Base-by-base conservation (phyloP, 768 basidiomycete genomes). In the Termitomyces heimii region DNA sequence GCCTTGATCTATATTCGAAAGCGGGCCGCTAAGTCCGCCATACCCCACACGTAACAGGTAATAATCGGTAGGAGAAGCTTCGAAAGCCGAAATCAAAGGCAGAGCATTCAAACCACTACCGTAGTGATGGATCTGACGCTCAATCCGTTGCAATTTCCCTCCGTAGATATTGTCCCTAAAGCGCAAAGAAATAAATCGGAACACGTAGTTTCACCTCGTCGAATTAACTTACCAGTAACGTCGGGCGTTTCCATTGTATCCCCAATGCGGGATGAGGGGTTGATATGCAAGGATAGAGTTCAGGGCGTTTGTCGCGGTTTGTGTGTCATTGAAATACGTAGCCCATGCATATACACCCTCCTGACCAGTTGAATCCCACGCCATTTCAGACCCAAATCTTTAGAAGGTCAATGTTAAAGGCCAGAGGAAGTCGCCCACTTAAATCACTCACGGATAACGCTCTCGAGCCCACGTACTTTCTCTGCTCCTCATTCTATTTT, bases 321-420 rank as follows among this genome's bases (percentile, higher is more conserved):
- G 73, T 0, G 74, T 71, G 60, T 82, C 77, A 60, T 80, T 80
- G 70, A 83, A 82, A 63, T 75, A 80, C 57, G 71, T 78, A 46
- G 75, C 72, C 82, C 81, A 83, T 1, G 71, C 72, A 60, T 79
- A 83, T 13, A 82, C 80, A 20, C 81, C 82, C 62, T 83, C 82
- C 54, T 83, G 80, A 10, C 82, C 82, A 4, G 82, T 82, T 22
- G 76, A 77, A 58, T 77, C 77, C 81, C 81, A 82, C 10, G 81
- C 81, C 80, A 82, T 81, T 63, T 83, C 82, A 4, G 81, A 82
- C 6, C 82, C 82, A 59, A 82, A 82, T 42, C 80, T 82, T 56
- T 28, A 6, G 5, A 46, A 18, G 31, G 56, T 49, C 18, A 56
- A 14, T 32, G 56, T 34, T 60, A 34, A 42, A 18, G 26, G 24